Evolutionary conservation across 1,139 yeast genomes (phyloP).

Genomic region (Sugiyamaella japonica): DNA sequence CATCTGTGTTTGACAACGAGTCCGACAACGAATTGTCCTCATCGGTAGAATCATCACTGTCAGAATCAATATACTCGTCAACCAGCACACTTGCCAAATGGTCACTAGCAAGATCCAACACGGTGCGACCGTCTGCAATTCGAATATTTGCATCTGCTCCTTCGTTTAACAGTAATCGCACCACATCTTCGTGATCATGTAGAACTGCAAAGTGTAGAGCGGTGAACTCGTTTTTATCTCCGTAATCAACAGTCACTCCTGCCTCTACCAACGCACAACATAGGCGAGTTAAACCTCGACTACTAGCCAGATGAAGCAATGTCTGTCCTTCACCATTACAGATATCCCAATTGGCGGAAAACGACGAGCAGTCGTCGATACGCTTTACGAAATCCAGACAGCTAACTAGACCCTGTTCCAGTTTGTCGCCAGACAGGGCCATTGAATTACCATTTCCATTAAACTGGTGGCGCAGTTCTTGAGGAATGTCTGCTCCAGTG

Average conservation of each 20-base stretch:
- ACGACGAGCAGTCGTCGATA: slow-evolving; percentile 45
- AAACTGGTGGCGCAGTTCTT: slow-evolving; percentile 3
- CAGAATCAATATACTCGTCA: slow-evolving; percentile 37
- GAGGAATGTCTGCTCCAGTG: slow-evolving; percentile 9
- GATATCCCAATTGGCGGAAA: slow-evolving; percentile 71
- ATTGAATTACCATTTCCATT: slow-evolving; percentile 12
- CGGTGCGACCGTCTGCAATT: slow-evolving; percentile 53
- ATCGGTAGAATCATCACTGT: slow-evolving; percentile 21
- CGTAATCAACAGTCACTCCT: slow-evolving; percentile 70
- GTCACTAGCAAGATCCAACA: slow-evolving; percentile 47
- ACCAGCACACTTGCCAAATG: slow-evolving; percentile 3
- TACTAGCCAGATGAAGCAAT: slow-evolving; percentile 72
- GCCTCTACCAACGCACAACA: slow-evolving; percentile 62
- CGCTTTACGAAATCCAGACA: slow-evolving; percentile 61
- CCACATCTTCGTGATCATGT: slow-evolving; percentile 62
- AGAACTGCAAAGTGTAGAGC: slow-evolving; percentile 82
- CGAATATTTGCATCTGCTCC: slow-evolving; percentile 59
- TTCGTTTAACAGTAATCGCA: slow-evolving; percentile 55
- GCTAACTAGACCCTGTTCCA: slow-evolving; percentile 61
- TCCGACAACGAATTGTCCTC: background rate
- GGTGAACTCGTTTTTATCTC: slow-evolving; percentile 73
- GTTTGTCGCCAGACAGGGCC: slow-evolving; percentile 45
- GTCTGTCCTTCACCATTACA: slow-evolving; percentile 78
- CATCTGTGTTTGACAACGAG: background rate
- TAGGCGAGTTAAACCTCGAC: slow-evolving; percentile 62